A percentile compares a stretch with the other conserved stretches of the same genome.
phyloP scores from a whole-genome alignment of 805 yeast species.

The Wickerhamiella kurtzmanii region DNA sequence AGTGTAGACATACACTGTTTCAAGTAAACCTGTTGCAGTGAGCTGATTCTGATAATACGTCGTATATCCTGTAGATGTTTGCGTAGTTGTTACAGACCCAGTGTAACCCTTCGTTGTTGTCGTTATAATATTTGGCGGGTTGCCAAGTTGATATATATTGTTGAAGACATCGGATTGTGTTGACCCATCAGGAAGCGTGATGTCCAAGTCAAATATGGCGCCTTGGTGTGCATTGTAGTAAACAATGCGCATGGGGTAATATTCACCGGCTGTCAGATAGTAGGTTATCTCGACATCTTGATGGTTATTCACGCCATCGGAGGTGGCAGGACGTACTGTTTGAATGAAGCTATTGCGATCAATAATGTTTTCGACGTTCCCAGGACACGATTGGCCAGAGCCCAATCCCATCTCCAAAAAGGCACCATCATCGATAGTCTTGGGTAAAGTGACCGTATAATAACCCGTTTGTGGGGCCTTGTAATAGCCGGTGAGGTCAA shows the following conservation, averaged over 20 bases:
- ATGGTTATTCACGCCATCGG: no score
- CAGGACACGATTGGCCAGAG: not conserved
- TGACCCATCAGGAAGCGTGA: not conserved
- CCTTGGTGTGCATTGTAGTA: not conserved
- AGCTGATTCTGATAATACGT: not conserved
- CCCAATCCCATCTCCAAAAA: not conserved
- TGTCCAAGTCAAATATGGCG: not conserved
- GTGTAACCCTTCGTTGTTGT: not conserved
- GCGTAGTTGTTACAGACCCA: not conserved
- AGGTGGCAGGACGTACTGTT: no score
- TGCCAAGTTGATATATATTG: not conserved
- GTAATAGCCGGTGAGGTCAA: not conserved
- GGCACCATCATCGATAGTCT: not conserved
- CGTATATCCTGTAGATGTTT: not conserved
- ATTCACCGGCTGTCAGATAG: not conserved
- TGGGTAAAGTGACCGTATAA: not conserved
- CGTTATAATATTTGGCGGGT: not conserved
- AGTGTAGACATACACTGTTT: not conserved
- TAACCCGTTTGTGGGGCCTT: not conserved
- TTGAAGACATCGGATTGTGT: not conserved
- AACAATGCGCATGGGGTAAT: not conserved
- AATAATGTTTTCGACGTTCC: not conserved
- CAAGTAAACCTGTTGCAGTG: not conserved
- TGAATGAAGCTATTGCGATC: not conserved
- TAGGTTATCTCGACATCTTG: not conserved